phyloP scores from a whole-genome alignment of 2,329 filamentous ascomycete species.

The Xylariomycetidae sp. region DNA sequence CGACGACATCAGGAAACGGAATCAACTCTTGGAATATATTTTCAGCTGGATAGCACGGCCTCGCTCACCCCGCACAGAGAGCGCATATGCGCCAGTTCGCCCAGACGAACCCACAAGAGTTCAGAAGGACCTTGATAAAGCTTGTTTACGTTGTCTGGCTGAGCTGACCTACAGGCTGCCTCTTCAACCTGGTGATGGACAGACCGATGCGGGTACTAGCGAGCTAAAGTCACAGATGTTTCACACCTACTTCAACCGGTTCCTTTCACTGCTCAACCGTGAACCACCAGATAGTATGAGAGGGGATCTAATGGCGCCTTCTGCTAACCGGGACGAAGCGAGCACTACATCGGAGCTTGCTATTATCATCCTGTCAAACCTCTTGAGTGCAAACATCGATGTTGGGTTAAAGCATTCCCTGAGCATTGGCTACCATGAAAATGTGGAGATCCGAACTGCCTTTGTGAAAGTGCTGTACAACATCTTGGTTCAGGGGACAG shows the following conservation, averaged over 20 bases:
- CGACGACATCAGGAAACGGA: constrained; percentile 64
- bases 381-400: constrained; percentile 67
- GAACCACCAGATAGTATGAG: constrained; percentile 43
- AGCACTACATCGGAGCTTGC: constrained; percentile 56
- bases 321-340: constrained; percentile 46
- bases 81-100: constrained; percentile 34
- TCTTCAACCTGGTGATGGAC: constrained; percentile 60
- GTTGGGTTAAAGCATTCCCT: constrained; percentile 67
- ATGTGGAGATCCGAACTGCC: constrained; percentile 63
- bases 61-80: constrained; percentile 44
- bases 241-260: constrained; percentile 66
- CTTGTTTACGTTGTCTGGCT: constrained; percentile 60
- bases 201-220: constrained; percentile 61
- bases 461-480: constrained; percentile 68
- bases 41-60: constrained; percentile 65
- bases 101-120: constrained; percentile 54
- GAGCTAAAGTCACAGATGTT: constrained; percentile 69
- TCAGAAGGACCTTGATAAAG: constrained; percentile 62
- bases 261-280: constrained; percentile 60
- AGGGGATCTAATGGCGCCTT: constrained; percentile 35
- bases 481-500: constrained; percentile 66
- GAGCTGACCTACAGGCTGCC: constrained; percentile 63
- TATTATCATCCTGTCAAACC: constrained; percentile 64
- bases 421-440: constrained; percentile 67
- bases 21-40: constrained; percentile 63